Evolutionary conservation across 345 rosid species (phyloP).

Genomic region (Gossypium ekmanianum): DNA sequence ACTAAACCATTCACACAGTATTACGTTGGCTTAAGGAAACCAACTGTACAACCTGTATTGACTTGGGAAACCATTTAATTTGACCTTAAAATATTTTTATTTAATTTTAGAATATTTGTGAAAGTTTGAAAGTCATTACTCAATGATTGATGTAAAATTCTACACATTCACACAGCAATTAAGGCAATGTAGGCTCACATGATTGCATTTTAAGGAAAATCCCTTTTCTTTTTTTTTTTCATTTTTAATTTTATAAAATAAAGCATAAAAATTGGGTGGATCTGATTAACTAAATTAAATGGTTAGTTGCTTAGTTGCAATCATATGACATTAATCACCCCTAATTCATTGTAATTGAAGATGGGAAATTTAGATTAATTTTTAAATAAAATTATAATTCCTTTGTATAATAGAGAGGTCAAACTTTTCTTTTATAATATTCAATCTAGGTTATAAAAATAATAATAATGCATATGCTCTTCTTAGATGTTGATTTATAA

Average conservation of each 20-base stretch:
- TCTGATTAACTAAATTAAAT: not conserved
- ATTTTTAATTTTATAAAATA: not conserved
- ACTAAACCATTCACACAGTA: no score
- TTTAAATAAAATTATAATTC: no score
- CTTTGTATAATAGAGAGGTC: not conserved
- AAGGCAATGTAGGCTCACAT: not conserved
- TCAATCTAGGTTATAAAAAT: no score
- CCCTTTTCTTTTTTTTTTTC: not conserved
- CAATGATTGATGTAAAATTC: conserved; percentile 3
- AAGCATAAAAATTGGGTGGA: not conserved
- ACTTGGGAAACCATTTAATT: not conserved
- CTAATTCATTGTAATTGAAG: no score
- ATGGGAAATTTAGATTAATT: no score
- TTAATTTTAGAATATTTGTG: not conserved
- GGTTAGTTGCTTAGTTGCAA: conserved; percentile 4
- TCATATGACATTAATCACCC: not conserved
- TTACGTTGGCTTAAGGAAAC: no score
- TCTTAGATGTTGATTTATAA: no score
- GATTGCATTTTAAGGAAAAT: not conserved
- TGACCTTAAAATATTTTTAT: not conserved
- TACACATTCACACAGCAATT: not conserved
- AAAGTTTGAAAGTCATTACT: not conserved
- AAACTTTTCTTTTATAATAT: not conserved
- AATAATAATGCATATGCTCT: no score
- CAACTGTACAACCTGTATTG: conserved; percentile 4